Evolutionary conservation across 768 basidiomycete genomes (phyloP).

Genomic region (Boletus patriciae): DNA sequence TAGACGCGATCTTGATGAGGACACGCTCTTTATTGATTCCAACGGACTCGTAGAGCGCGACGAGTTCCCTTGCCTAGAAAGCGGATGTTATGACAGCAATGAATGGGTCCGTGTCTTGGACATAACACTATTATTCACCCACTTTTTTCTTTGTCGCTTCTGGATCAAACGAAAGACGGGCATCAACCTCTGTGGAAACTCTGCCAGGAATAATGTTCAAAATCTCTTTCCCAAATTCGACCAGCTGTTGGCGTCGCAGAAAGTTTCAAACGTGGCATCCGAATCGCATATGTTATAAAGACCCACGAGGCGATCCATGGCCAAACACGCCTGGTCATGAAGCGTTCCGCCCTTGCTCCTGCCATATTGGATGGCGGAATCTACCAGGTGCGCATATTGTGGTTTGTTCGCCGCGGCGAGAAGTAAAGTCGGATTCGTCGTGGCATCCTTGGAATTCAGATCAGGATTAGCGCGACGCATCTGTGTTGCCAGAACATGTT

Average conservation of each 20-base stretch:
- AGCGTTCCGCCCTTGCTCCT: conserved; percentile 77
- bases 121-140: background rate
- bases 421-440: conserved; percentile 93
- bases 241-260: conserved; percentile 56
- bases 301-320: conserved; percentile 82
- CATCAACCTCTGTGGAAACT: conserved; percentile 98
- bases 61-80: conserved; percentile 69
- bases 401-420: conserved; percentile 87
- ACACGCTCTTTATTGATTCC: conserved; percentile 90
- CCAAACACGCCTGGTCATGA: conserved; percentile 71
- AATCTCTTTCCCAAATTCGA: conserved; percentile 95
- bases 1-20: conserved; percentile 97
- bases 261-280: background rate
- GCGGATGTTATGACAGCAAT: background rate
- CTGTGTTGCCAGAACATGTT: background rate
- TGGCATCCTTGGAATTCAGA: conserved; percentile 67
- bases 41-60: conserved; percentile 85
- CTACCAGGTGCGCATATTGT: conserved; percentile 75
- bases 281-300: background rate
- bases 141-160: conserved; percentile 84
- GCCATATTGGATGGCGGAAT: conserved; percentile 66
- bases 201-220: conserved; percentile 91
- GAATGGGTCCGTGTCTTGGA: background rate
- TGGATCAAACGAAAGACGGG: conserved; percentile 91
- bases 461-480: background rate